These are phyloP conservation scores for Coemansia sp. DNA, from an alignment of 371 early-diverging fungal species.

Conservation along the genomic window DNA sequence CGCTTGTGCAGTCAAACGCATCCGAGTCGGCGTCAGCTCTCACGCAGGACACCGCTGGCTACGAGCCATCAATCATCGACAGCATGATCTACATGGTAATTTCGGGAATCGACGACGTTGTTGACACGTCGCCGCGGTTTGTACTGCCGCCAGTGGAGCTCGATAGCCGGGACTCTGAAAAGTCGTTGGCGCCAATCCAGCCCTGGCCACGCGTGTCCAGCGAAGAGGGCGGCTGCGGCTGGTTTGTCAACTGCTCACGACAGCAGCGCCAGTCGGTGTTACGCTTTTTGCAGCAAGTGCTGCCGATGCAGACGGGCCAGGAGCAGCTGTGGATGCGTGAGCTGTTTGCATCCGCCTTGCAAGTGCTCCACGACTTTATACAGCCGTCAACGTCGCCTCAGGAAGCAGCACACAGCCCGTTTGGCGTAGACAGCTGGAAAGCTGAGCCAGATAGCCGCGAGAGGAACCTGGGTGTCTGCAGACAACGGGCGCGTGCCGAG, in stretches of 20 bases:
- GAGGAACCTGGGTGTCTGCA: not conserved
- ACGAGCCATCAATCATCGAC: slow-evolving; percentile 6
- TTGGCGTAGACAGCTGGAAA: not conserved
- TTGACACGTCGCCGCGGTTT: slow-evolving; percentile 22
- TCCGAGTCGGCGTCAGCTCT: not conserved
- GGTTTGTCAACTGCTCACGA: slow-evolving; percentile 21
- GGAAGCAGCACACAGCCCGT: not conserved
- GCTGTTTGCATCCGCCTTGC: not conserved
- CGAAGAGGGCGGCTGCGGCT: slow-evolving; percentile 35
- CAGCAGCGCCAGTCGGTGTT: not conserved
- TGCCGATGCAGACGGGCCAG: not conserved
- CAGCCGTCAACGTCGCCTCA: not conserved
- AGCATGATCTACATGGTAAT: slow-evolving; percentile 23
- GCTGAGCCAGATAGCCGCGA: no score
- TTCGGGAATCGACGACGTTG: slow-evolving; percentile 34
- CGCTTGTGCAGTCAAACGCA: not conserved
- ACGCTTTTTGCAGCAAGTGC: not conserved
- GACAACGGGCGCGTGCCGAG: not conserved
- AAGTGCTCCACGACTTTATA: not conserved
- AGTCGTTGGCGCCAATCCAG: not conserved
- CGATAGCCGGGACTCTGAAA: not conserved
- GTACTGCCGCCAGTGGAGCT: not conserved
- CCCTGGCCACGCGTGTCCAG: slow-evolving; percentile 35
- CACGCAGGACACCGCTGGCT: not conserved
- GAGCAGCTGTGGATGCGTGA: not conserved